Conservation (phyloP, 140 eudicot species). For the Cichorium intybus region DNA sequence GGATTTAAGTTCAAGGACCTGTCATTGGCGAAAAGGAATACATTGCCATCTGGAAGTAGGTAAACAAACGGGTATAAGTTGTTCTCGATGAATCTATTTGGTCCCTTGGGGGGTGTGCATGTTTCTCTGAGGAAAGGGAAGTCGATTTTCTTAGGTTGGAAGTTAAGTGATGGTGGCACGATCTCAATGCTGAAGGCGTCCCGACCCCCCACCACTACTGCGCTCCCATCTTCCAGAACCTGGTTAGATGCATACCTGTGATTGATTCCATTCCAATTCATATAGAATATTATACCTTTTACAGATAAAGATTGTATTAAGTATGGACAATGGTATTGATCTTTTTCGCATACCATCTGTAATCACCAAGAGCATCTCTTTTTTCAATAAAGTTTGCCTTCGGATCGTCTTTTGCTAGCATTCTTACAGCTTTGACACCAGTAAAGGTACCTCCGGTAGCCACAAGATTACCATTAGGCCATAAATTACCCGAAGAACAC, state of each 20-base stretch:
- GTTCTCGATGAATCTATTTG: constrained; percentile 42
- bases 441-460: constrained; percentile 65
- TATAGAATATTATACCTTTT: no score
- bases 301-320: not conserved
- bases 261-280: not conserved
- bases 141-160: constrained; percentile 22
- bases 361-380: constrained; percentile 31
- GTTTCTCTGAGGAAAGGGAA: constrained; percentile 60
- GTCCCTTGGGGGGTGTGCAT: constrained; percentile 38
- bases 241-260: constrained; percentile 62
- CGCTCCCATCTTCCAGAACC: constrained; percentile 56
- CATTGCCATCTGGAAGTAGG: constrained; percentile 47
- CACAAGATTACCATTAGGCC: constrained; percentile 51
- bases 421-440: constrained; percentile 47
- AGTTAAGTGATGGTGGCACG: constrained; percentile 40
- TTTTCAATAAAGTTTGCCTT: constrained; percentile 44
- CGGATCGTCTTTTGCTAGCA: constrained; percentile 26
- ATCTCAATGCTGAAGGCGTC: constrained; percentile 47
- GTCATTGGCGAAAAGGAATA: constrained; percentile 60
- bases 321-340: not conserved
- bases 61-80: constrained; percentile 63
- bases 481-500: constrained; percentile 80
- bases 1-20: constrained; percentile 41
- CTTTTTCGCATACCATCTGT: constrained; percentile 54
- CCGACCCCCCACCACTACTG: constrained; percentile 72